phyloP scores from a whole-genome alignment of 1,284 basidiomycete genomes.

The Coniferiporia weirii region DNA sequence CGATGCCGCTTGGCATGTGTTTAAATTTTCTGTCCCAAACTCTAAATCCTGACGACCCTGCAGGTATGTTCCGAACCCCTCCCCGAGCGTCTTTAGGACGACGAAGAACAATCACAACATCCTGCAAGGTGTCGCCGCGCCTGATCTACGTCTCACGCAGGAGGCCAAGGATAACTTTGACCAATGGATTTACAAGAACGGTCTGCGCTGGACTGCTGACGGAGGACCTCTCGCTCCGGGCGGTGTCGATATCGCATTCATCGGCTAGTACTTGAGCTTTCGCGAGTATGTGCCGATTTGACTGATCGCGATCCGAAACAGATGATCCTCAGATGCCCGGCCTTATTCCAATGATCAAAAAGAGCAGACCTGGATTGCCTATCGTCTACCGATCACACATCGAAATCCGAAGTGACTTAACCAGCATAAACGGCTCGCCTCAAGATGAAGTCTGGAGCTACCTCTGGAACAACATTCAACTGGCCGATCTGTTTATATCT shows the following conservation, averaged over 20 bases:
- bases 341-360: constrained; percentile 81
- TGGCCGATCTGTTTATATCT: constrained; percentile 81
- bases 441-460: constrained; percentile 89
- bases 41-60: constrained; percentile 1
- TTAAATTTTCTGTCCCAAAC: constrained; percentile 2
- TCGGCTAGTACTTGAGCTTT: constrained; percentile 43
- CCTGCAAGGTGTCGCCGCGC: constrained; percentile 77
- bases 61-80: constrained; percentile 85
- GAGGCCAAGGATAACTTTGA: constrained; percentile 76
- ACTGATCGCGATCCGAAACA: constrained; percentile 24
- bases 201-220: constrained; percentile 72
- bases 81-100: constrained; percentile 81
- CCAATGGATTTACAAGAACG: constrained; percentile 84
- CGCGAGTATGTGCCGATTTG: constrained; percentile 10
- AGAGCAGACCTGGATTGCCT: constrained; percentile 72
- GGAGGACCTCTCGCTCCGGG: constrained; percentile 74
- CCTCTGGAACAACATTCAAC: constrained; percentile 82
- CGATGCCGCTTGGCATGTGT: constrained; percentile 68
- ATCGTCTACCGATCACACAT: constrained; percentile 90
- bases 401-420: constrained; percentile 78
- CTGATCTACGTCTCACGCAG: constrained; percentile 67
- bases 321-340: constrained; percentile 85
- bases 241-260: constrained; percentile 80
- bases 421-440: constrained; percentile 68
- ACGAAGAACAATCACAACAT: constrained; percentile 93